Conservation (phyloP, 164 flowering plant genomes). For the Malania oleifera region DNA sequence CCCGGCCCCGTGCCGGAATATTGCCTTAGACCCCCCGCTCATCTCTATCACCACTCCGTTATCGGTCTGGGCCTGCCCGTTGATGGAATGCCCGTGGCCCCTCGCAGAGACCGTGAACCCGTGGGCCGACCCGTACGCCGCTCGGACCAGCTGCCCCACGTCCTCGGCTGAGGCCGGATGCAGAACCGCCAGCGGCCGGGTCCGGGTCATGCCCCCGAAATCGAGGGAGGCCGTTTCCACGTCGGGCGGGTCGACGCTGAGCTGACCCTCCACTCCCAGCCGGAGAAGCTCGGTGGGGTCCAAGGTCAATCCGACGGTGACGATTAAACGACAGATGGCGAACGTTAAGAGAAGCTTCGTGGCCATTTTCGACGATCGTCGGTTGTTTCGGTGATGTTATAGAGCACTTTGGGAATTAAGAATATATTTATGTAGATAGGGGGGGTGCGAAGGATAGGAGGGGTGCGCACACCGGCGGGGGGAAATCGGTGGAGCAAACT, state of each 20-base stretch:
- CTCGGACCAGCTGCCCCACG: conserved; percentile 38
- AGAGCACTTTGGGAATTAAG: neutral
- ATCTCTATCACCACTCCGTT: conserved; percentile 73
- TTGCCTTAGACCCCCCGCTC: conserved; percentile 25
- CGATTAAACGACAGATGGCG: conserved; percentile 46
- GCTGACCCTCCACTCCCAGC: conserved; percentile 39
- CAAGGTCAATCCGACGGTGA: conserved; percentile 51
- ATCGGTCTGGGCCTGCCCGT: conserved; percentile 77
- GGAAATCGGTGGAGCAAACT: neutral
- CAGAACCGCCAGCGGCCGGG: conserved; percentile 61
- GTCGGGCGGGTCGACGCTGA: conserved; percentile 45
- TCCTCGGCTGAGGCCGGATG: conserved; percentile 61
- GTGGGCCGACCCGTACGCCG: conserved; percentile 36
- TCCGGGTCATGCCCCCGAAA: conserved; percentile 46
- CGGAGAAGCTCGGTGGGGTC: conserved; percentile 39
- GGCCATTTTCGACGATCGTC: conserved; percentile 17
- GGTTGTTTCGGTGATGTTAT: neutral
- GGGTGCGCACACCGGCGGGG: conserved; percentile 16
- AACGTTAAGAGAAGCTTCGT: conserved; percentile 36
- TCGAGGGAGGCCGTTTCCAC: conserved; percentile 54
- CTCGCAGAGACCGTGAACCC: conserved; percentile 71
- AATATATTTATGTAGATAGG: neutral
- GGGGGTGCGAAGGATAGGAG: conserved; percentile 21
- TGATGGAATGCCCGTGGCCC: conserved; percentile 93
- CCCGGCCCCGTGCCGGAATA: neutral